Base-by-base conservation (phyloP, 768 basidiomycete species). In the Leccinum boreale region DNA sequence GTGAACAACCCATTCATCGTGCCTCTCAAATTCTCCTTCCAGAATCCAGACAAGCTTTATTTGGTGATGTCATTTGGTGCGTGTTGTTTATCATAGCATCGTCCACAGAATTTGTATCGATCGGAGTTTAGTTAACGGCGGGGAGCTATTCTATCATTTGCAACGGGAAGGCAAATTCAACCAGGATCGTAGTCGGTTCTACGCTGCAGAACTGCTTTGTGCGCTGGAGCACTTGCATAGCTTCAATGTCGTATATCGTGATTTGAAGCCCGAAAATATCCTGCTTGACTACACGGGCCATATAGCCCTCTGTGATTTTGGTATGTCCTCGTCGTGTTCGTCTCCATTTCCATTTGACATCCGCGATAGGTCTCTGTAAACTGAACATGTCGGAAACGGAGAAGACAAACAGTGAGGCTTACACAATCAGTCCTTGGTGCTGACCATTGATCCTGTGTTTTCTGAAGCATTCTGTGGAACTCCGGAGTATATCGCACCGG, bases 1-100 rank as follows among this genome's bases (percentile, higher is more conserved):
- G 97, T 99, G 59, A 97, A 98, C 77, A 97, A 94, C 68, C 96
- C 96, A 0, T 99, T 99, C 78, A 98, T 99, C 73, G 97, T 98
- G 0, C 97, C 96, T 19, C 86, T 99, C 73, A 98, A 99, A 70
- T 98, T 99, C 75, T 96, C 94, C 5, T 99, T 98, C 83, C 96
- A 99, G 76, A 94, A 89, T 59, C 91, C 91, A 2, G 96, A 98
- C 72, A 99, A 99, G 73, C 79, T 99, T 6, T 99, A 99, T 71
- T 78, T 99, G 55, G 93, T 98, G 36, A 91, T 99, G 87, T 95
- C 95, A 23, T 98, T 98, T 66, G 89, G 90, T 89, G 51, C 57
- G 86, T 74, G 8, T 47, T 26, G n/a, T 44, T 19, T 19, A 21
- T n/a, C n/a, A 2, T 26, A 17, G 15, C 3, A 10, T 19, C 42